Base-by-base conservation (phyloP, 1,139 yeast species). In the Debaryomycetaceae sp. region DNA sequence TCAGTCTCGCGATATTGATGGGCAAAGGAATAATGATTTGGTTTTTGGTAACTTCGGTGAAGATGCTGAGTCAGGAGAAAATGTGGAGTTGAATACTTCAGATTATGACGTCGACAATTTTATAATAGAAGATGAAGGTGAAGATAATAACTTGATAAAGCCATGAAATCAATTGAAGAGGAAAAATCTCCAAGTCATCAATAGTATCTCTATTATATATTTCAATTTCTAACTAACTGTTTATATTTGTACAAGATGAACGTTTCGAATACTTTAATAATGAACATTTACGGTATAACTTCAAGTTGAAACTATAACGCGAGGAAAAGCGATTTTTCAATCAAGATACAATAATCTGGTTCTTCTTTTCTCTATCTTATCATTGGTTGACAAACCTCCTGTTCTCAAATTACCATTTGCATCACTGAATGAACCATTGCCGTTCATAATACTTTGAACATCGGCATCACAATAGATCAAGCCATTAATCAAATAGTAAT, bases 401-500 rank as follows among this genome's bases (percentile, higher is more conserved):
- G 47, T 44, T 42, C 55, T 53, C 24, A 54, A 29, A 39, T 57
- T 55, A 6, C 68, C 69, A 37, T 56, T 42, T 6, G 45, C 52
- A 46, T 60, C 67, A 39, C 52, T 55, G 45, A 53, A 62, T 5
- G 60, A 43, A 34, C 51, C 60, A 17, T 47, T 42, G 1, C 63
- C 67, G 17, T 52, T 56, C 37, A 63, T 58, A n/a, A 67, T 63
- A 34, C 59, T 54, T 37, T 49, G 45, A 3, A 74, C 73, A 56
- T 71, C 75, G 14, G 23, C 37, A 55, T 82, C 86, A 65, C 88
- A 83, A 42, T 71, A 65, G 6, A 81, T 73, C 22, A 60, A 57
- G 23, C 72, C 81, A 50, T 80, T 74, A 39, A 81, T 70, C 23
- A 80, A 61, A 52, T 70, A 78, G 58, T 85, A 84, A 60, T 84